phyloP scores from a whole-genome alignment of 1,139 yeast genomes.

The Nematodospora anomalae region DNA sequence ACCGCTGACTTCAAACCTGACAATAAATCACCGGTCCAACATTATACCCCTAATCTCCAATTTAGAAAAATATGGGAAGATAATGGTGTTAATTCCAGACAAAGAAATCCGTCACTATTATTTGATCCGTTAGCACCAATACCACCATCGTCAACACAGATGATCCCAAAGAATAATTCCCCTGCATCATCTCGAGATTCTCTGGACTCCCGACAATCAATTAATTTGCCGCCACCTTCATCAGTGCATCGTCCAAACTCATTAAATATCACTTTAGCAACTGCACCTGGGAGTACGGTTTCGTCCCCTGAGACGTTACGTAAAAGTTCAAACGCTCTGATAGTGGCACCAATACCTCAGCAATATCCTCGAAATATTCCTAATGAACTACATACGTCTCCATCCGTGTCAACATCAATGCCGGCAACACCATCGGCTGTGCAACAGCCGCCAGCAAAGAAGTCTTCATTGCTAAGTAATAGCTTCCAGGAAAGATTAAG shows the following conservation, averaged over 20 bases:
- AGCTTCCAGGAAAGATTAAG: slow-evolving; percentile 34
- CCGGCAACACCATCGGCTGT: slow-evolving; percentile 5
- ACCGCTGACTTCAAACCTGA: slow-evolving; percentile 5
- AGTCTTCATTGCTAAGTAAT: slow-evolving; percentile 22
- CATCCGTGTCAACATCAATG: slow-evolving; percentile 6
- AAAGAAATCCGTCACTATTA: slow-evolving; percentile 36
- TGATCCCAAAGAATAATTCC: slow-evolving; percentile 1
- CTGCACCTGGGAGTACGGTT: slow-evolving; percentile 4
- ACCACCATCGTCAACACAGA: slow-evolving; percentile 11
- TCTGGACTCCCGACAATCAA: slow-evolving; percentile 4
- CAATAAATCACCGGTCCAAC: slow-evolving; percentile 16
- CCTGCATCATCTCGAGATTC: background rate
- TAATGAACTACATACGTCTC: slow-evolving; percentile 1
- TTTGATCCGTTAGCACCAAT: slow-evolving; percentile 41
- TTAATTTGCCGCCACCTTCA: slow-evolving; percentile 10
- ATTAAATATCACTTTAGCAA: slow-evolving; percentile 3
- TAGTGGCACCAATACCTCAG: slow-evolving; percentile 10
- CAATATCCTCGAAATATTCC: slow-evolving; percentile 11
- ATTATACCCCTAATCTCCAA: slow-evolving; percentile 32
- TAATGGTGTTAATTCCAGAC: slow-evolving; percentile 18
- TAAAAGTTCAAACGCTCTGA: slow-evolving; percentile 6
- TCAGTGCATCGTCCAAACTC: slow-evolving; percentile 12
- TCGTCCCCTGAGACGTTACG: slow-evolving; percentile 7
- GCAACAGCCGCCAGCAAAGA: slow-evolving; percentile 15
- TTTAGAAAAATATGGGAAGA: slow-evolving; percentile 43